Base-by-base conservation (phyloP, 768 basidiomycete species). In the Tricholoma terreum region DNA sequence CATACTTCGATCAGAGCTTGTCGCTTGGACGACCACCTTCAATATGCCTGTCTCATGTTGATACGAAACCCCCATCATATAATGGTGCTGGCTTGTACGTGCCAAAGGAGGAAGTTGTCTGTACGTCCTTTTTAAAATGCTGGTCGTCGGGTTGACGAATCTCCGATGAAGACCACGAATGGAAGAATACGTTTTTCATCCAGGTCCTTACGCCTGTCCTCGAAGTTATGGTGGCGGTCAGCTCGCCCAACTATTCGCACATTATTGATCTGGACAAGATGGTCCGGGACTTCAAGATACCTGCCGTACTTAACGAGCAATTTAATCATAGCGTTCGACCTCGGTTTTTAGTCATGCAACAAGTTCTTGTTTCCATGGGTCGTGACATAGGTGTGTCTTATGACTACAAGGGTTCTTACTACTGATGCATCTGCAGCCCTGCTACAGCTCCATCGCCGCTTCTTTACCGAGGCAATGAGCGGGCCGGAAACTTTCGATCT, bases 11-110 rank as follows among this genome's bases (percentile, higher is more conserved):
- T 49, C 46, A 89, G 87, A 84, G 84, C 55, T 74, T 89, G 31
- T 87, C 86, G 54, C 80, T 89, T 15, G 85, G 88, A 22, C 82
- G 87, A 8, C 88, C 88, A 1, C 85, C 88, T 6, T 88, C 87
- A 12, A 78, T 89, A 50, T 82, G 77, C 56, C 70, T 87, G 55
- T 74, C 78, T 11, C 84, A 88, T 64, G 84, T 89, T 46, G 88
- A 89, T 63, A 78, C 81, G 42, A 80, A 82, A 56, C 75, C 78
- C 1, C 84, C 84, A 0, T 71, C 72, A 15, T 84, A 81, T 62
- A 71, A 75, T 34, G 82, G 80, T 17, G 69, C 73, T 22, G 74
- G 76, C 2, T 50, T 80, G 38, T 75, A 79, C 64, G 81, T 82
- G 4, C 77, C 81, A 14, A 76, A 73, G 38, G 76, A 80, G 56